Evolutionary conservation across 768 basidiomycete species (phyloP).

Genomic region (Plicaturopsis crispa): DNA sequence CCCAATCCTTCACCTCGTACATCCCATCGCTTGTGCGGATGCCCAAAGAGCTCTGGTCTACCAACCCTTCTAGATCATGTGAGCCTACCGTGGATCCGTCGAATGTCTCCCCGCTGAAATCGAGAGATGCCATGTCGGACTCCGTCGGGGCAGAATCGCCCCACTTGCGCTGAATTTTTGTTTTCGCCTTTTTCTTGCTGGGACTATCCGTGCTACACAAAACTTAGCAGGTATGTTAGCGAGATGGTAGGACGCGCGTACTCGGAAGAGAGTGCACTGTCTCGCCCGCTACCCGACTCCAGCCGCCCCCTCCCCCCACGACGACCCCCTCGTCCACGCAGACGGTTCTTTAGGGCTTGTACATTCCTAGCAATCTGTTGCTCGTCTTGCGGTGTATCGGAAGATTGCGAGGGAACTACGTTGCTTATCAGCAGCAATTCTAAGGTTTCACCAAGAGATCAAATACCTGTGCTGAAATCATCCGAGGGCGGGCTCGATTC

Average conservation of each 20-base stretch:
- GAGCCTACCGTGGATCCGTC: constrained; percentile 26
- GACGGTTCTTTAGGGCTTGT: constrained; percentile 77
- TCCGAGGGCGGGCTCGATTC: constrained; percentile 42
- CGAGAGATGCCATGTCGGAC: constrained; percentile 87
- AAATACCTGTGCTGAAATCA: constrained; percentile 58
- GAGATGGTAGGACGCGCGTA: constrained; percentile 29
- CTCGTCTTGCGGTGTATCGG: constrained; percentile 59
- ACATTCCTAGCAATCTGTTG: constrained; percentile 92
- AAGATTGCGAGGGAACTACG: constrained; percentile 43
- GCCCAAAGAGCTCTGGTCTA: constrained; percentile 71
- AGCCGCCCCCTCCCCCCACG: constrained; percentile 41
- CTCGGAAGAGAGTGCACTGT: constrained; percentile 66
- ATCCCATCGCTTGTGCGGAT: constrained; percentile 64
- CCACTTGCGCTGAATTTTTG: constrained; percentile 87
- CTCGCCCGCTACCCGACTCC: constrained; percentile 47
- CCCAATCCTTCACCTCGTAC: constrained; percentile 82
- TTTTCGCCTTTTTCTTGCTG: constrained; percentile 51
- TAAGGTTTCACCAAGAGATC: too few species aligned
- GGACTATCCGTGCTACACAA: constrained; percentile 53
- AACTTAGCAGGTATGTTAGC: too few species aligned
- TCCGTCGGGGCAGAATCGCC: constrained; percentile 74
- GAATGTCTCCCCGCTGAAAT: constrained; percentile 67
- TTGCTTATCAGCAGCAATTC: too few species aligned
- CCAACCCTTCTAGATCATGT: constrained; percentile 52
- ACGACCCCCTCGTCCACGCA: constrained; percentile 68